phyloP scores from a whole-genome alignment of 371 early-diverging fungal genomes.

The Ordospora colligata region DNA sequence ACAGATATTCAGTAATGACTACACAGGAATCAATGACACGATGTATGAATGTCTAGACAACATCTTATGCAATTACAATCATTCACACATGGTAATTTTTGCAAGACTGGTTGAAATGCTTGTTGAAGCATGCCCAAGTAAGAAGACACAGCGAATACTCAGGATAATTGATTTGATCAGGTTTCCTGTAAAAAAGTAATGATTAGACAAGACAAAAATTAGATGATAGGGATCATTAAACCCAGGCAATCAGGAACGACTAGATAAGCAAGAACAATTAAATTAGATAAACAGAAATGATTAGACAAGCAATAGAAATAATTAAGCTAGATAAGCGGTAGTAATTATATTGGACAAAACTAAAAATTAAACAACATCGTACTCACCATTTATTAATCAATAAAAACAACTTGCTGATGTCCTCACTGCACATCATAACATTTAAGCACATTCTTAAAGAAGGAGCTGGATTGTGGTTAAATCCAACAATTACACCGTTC shows the following conservation, averaged over 20 bases:
- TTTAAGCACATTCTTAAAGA: conserved; percentile 36
- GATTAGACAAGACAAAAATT: background rate
- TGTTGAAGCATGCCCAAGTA: background rate
- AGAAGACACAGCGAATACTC: background rate
- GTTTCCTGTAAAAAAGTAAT: conserved; percentile 37
- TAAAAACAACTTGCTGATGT: conserved; percentile 3
- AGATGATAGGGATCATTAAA: background rate
- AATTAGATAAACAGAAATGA: background rate
- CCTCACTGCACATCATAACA: background rate
- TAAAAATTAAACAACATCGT: background rate
- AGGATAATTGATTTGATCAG: conserved; percentile 21
- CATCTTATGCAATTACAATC: background rate
- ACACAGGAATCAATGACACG: background rate
- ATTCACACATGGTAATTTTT: background rate
- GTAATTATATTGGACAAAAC: background rate
- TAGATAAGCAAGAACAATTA: background rate
- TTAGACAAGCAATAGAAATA: background rate
- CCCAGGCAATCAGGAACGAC: background rate
- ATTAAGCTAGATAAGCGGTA: background rate
- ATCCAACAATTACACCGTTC: conserved; percentile 4
- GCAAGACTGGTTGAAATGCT: conserved; percentile 1
- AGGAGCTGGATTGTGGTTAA: conserved; percentile 31
- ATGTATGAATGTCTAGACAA: background rate
- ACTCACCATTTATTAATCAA: conserved; percentile 1
- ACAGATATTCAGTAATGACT: background rate